A percentile compares a stretch with the other conserved stretches of the same genome.
These are phyloP conservation scores for Agrocybe pediades DNA, from an alignment of 768 basidiomycete genomes.

Conservation along the genomic window DNA sequence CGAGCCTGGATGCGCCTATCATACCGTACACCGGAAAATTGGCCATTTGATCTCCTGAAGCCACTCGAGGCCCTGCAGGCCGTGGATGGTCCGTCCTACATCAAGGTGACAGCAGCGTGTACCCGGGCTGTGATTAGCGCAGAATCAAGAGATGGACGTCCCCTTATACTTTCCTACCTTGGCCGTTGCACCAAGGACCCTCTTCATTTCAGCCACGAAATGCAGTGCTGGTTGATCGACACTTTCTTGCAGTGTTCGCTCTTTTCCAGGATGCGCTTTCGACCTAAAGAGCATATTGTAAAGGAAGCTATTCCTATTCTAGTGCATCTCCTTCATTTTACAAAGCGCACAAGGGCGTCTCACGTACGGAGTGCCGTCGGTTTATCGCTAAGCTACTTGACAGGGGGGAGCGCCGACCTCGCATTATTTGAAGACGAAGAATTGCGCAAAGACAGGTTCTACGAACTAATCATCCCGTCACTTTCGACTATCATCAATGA, in stretches of 20 bases:
- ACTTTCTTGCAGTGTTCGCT: slow-evolving; percentile 35
- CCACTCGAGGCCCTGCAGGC: slow-evolving; percentile 33
- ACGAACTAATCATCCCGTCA: slow-evolving; percentile 7
- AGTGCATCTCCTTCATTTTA: slow-evolving; percentile 30
- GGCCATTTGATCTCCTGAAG: slow-evolving; percentile 33
- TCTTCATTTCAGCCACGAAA: slow-evolving; percentile 26
- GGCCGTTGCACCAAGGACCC: slow-evolving; percentile 27
- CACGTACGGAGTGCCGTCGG: slow-evolving; percentile 31
- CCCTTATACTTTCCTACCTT: slow-evolving; percentile 33
- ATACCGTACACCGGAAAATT: slow-evolving; percentile 30
- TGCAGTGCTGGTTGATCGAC: slow-evolving; percentile 37
- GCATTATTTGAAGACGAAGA: slow-evolving; percentile 4
- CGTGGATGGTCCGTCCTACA: slow-evolving; percentile 21
- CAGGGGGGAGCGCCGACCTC: slow-evolving; percentile 24
- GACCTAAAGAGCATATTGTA: slow-evolving; percentile 32
- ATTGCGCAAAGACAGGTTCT: slow-evolving; percentile 2
- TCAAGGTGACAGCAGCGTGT: slow-evolving; percentile 34
- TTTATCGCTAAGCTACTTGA: slow-evolving; percentile 31
- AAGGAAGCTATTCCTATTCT: slow-evolving; percentile 35
- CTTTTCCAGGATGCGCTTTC: slow-evolving; percentile 34
- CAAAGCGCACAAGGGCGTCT: slow-evolving; percentile 29
- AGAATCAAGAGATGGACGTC: slow-evolving; percentile 32
- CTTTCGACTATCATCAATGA: slow-evolving; percentile 1
- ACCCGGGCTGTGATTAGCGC: slow-evolving; percentile 32
- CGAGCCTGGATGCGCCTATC: slow-evolving; percentile 40